Evolutionary conservation across 495 filamentous ascomycete species (phyloP), one percentile per base, ranked within the genome.

Genomic region (Sporormia fimetaria): DNA sequence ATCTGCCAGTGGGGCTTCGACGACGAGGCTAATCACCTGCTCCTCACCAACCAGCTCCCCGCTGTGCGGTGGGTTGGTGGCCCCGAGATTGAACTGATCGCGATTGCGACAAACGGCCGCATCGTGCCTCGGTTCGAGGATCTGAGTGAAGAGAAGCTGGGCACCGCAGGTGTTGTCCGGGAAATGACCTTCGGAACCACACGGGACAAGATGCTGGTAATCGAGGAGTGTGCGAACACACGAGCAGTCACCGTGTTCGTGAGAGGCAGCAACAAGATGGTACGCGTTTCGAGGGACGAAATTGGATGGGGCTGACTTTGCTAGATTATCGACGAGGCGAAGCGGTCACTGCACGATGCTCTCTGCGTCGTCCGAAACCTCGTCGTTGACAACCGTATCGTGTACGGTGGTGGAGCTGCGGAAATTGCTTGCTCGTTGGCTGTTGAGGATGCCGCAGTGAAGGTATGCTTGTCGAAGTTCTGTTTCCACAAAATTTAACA

Each of bases 1-100:
- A 94, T 99, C 53, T 99, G 92, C 65, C 90, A 99, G 60, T 99
- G 90, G 90, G 90, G 90, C 51, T 99, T 99, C 61, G 90, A 99
- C 57, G 90, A 99, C 56, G 90, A 99, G 66, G 90, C 90, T 26
- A 99, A 99, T 62, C 90, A 99, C 60, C 64, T 99, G 17, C 74
- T 99, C 23, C 74, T 96, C 34, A 88, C 94, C 62, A 96, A 96
- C 67, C 73, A 92, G 52, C 75, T 99, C 9, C 90, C 90, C 8
- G 90, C 90, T 23, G 92, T 99, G 35, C 71, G 90, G 62, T 99
- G 90, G 90, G 90, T 99, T 27, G 90, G 90, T 54, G 90, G 90
- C 5, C 90, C 92, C 2, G 90, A 99, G 68, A 94, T 99, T 51
- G 90, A 99, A 59, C 67, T 99, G 41, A 95, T 99, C 59, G 90